These are phyloP conservation scores for Pythium brachiatum DNA, from an alignment of 352 stramenopile species.

Conservation along the genomic window DNA sequence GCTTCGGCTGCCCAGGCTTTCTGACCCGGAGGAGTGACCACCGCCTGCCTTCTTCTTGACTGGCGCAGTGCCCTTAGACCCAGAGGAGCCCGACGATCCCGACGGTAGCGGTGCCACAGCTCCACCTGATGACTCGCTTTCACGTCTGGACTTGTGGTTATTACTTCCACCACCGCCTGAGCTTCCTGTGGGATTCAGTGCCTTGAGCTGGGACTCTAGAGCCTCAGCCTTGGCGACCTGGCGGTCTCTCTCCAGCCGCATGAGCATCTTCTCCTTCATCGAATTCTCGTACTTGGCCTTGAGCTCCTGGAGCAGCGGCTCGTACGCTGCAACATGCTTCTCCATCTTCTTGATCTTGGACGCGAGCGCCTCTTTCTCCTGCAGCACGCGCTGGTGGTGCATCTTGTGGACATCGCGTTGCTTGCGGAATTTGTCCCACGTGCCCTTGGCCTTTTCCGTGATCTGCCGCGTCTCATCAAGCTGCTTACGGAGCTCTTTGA, in stretches of 20 bases:
- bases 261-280: slow-evolving; percentile 98
- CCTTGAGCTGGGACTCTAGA: slow-evolving; percentile 86
- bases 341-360: slow-evolving; percentile 91
- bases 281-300: slow-evolving; percentile 93
- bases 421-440: slow-evolving; percentile 95
- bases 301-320: slow-evolving; percentile 91
- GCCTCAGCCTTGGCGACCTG: slow-evolving; percentile 86
- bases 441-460: slow-evolving; percentile 88
- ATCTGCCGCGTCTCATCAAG: slow-evolving; percentile 89
- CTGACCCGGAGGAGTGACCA: slow-evolving; percentile 11
- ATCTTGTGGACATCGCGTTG: slow-evolving; percentile 95
- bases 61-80: slow-evolving; percentile 5
- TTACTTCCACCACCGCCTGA: slow-evolving; percentile 7
- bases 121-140: slow-evolving; percentile 15
- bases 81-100: neutral
- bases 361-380: slow-evolving; percentile 93
- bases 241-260: slow-evolving; percentile 92
- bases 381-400: slow-evolving; percentile 93
- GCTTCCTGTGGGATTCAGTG: slow-evolving; percentile 16
- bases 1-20: slow-evolving; percentile 18
- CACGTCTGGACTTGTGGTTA: slow-evolving; percentile 25
- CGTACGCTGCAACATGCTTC: slow-evolving; percentile 89
- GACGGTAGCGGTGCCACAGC: slow-evolving; percentile 29
- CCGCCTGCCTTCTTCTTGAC: slow-evolving; percentile 36
- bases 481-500: slow-evolving; percentile 79